Conservation (phyloP, 2,329 filamentous ascomycete species). For the Cordyceps farinosa region DNA sequence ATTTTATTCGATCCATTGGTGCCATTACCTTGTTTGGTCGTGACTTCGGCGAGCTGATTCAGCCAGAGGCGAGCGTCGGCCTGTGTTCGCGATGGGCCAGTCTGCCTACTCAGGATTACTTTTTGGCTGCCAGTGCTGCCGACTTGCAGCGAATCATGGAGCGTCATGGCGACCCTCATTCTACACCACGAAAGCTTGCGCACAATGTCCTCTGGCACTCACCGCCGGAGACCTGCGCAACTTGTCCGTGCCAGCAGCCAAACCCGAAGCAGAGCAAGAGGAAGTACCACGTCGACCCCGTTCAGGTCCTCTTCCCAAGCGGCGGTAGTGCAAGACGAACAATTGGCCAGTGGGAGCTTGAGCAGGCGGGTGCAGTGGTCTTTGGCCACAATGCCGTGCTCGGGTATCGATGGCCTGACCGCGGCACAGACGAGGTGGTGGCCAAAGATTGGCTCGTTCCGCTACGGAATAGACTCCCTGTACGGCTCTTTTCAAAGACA, state of each 20-base stretch:
- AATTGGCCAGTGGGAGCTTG: neutral
- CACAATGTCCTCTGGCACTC: neutral
- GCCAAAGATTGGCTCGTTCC: neutral
- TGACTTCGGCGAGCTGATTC: slow-evolving; percentile 24
- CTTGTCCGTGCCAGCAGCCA: neutral
- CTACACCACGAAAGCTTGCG: neutral
- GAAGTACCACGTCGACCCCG: neutral
- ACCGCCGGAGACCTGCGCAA: neutral
- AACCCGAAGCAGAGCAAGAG: neutral
- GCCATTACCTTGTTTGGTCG: slow-evolving; percentile 25
- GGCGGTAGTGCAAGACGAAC: neutral
- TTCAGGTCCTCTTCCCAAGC: neutral
- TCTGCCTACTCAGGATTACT: neutral
- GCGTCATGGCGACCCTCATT: neutral
- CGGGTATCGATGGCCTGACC: neutral
- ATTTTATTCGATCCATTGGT: slow-evolving; percentile 23
- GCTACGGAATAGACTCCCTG: neutral
- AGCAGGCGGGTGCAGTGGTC: neutral
- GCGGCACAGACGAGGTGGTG: neutral
- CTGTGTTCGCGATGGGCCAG: neutral
- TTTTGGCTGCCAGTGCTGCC: neutral
- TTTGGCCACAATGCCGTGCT: neutral
- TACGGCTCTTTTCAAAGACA: neutral
- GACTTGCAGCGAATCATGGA: neutral
- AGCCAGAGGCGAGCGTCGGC: neutral